A percentile compares a stretch with the other conserved stretches of the same genome.
These are phyloP conservation scores for Escallonia rubra DNA, from an alignment of 129 eudicot species.

Conservation along the genomic window DNA sequence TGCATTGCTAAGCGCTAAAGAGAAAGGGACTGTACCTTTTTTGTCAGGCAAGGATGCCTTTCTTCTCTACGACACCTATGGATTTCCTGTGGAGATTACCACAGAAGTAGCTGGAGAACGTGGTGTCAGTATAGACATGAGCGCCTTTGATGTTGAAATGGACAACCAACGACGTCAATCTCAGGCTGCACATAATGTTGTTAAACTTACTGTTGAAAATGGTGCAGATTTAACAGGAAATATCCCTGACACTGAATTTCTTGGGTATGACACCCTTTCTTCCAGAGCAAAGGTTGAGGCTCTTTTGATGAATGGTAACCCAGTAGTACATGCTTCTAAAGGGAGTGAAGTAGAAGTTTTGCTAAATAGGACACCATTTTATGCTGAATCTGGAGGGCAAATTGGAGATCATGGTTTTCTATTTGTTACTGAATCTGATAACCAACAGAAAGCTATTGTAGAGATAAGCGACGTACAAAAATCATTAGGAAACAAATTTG, in stretches of 20 bases:
- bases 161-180: constrained; percentile 90
- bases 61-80: constrained; percentile 72
- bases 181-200: constrained; percentile 88
- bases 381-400: constrained; percentile 99
- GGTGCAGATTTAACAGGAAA: constrained; percentile 54
- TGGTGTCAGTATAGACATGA: constrained; percentile 71
- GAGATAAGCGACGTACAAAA: constrained; percentile 87
- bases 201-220: constrained; percentile 72
- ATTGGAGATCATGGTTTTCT: constrained; percentile 83
- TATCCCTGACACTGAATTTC: constrained; percentile 63
- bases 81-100: constrained; percentile 94
- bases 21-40: constrained; percentile 29
- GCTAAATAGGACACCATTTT: constrained; percentile 80
- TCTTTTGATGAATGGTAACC: constrained; percentile 61
- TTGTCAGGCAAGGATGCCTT: constrained; percentile 90
- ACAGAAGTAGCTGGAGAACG: constrained; percentile 73
- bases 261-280: constrained; percentile 68
- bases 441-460: constrained; percentile 43
- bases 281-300: constrained; percentile 66
- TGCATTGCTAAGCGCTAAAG: constrained; percentile 37
- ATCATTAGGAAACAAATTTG: constrained; percentile 62
- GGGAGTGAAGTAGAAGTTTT: constrained; percentile 86
- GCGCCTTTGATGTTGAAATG: constrained; percentile 76
- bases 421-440: constrained; percentile 42
- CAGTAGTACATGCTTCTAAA: constrained; percentile 58